Evolutionary conservation across 2,329 filamentous ascomycete species (phyloP).

Genomic region (Akanthomyces dipterigenus): DNA sequence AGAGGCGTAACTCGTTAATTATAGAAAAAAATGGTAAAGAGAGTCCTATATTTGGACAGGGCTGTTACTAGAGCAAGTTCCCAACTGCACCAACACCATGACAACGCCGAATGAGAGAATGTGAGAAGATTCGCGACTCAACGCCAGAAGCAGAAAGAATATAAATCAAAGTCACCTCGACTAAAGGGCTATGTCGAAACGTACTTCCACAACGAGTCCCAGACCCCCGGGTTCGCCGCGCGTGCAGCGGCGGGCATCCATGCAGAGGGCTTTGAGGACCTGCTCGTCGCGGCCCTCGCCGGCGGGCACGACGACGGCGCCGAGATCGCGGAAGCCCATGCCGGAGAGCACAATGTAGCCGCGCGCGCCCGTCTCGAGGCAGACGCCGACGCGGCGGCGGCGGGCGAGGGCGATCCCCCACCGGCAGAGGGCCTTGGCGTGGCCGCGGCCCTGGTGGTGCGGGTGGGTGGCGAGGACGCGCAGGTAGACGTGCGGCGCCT

Average conservation of each 20-base stretch:
- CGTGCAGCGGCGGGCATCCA: constrained; percentile 1
- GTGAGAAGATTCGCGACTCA: too few relatives aligned
- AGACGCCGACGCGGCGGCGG: constrained; percentile 5
- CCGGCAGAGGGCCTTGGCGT: constrained; percentile 13
- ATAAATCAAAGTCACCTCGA: not conserved
- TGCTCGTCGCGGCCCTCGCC: constrained; percentile 10
- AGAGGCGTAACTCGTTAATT: not conserved
- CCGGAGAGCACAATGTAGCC: constrained; percentile 17
- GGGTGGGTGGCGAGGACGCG: constrained; percentile 15
- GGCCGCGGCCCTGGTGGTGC: constrained; percentile 13
- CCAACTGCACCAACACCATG: not conserved
- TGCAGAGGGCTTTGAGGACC: constrained; percentile 12
- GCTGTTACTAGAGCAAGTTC: not conserved
- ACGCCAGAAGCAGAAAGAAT: not conserved
- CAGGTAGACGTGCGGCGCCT: constrained; percentile 12
- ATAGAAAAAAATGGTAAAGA: not conserved
- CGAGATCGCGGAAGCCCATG: constrained; percentile 15
- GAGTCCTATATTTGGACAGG: not conserved
- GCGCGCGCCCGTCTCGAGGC: constrained; percentile 11
- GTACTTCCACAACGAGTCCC: constrained; percentile 9
- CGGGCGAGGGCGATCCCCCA: constrained; percentile 9
- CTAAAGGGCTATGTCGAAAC: not conserved
- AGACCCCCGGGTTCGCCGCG: not conserved
- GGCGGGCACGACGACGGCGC: constrained; percentile 11
- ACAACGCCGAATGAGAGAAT: not conserved